These are phyloP conservation scores for Yamadazyma taylorii DNA, from an alignment of 1,139 yeast genomes.

Conservation along the genomic window DNA sequence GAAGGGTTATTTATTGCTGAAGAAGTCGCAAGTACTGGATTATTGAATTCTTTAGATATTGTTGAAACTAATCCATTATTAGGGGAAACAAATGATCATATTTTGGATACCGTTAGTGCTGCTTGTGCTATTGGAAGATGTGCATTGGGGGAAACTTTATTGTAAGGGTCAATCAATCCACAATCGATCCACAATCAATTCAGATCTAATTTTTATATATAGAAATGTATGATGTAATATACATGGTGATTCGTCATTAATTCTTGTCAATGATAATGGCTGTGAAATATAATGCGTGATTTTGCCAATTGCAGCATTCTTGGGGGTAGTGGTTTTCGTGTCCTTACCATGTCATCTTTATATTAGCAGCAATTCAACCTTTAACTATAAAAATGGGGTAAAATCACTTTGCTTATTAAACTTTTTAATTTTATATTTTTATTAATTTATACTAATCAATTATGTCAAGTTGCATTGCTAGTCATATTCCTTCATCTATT, in stretches of 20 bases:
- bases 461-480: conserved; percentile 14
- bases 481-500: conserved; percentile 48
- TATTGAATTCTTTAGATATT: conserved; percentile 81
- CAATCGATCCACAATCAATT: too few species aligned
- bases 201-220: too few species aligned
- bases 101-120: conserved; percentile 81
- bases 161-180: too few species aligned
- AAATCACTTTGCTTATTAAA: too few species aligned
- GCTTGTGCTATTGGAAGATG: conserved; percentile 92
- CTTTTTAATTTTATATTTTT: too few species aligned
- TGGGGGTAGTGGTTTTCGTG: not conserved
- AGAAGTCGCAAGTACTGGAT: conserved; percentile 86
- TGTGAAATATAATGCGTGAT: conserved; percentile 1
- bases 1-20: conserved; percentile 94
- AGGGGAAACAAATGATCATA: conserved; percentile 76
- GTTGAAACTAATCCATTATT: conserved; percentile 93
- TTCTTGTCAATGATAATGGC: too few species aligned
- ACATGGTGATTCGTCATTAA: too few species aligned
- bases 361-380: not conserved
- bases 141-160: conserved; percentile 87
- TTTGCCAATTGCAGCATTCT: too few species aligned
- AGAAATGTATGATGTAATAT: too few species aligned
- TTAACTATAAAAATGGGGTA: conserved; percentile 1
- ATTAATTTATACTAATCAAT: not conserved
- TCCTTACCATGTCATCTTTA: not conserved